Base-by-base conservation (phyloP, 768 basidiomycete species). In the Phlebiopsis flavidoalba region DNA sequence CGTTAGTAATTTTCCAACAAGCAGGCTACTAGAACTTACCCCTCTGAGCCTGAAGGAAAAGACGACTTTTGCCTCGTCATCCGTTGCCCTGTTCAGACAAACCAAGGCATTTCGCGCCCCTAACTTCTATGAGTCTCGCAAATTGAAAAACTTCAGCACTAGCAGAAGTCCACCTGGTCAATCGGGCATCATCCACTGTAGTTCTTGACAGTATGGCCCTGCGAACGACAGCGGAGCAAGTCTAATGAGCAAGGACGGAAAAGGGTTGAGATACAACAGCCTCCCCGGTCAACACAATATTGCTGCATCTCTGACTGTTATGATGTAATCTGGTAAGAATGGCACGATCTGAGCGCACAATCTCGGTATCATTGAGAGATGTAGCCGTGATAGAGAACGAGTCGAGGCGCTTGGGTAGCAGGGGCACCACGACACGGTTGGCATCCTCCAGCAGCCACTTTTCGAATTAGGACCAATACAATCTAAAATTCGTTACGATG, bases 61-160 rank as follows among this genome's bases (percentile, higher is more conserved):
- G n/a, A n/a, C 81, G 80, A n/a, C 70, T 86, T 89, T 69, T 87
- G 81, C 60, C 80, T 82, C 57, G n/a, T 89, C 85, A 59, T 94
- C 91, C 6, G 81, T 77, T 0, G 88, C 82, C n/a, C 64, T 93
- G 85, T 64, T 93, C 93, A 0, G 95, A 93, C 21, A 77, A 75
- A n/a, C 82, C 73, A 22, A 93, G 84, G 1, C 86, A 80, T 22
- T 91, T n/a, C n/a, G n/a, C n/a, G n/a, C n/a, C n/a, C n/a, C n/a
- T n/a, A n/a, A n/a, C 86, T 66, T 98, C 96, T 49, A 99, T 96
- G 89, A 82, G 60, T 96, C 91, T 36, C 93, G 84, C 14, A 98
- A 74, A 69, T 98, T 95, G 72, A 87, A 84, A 3, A 95, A 87
- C 15, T 86, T 15, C 86, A 83, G 68, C 93, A 96, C 60, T n/a